Conservation (phyloP, 108 stramenopile species). For the Fistulifera pelliculosa region DNA sequence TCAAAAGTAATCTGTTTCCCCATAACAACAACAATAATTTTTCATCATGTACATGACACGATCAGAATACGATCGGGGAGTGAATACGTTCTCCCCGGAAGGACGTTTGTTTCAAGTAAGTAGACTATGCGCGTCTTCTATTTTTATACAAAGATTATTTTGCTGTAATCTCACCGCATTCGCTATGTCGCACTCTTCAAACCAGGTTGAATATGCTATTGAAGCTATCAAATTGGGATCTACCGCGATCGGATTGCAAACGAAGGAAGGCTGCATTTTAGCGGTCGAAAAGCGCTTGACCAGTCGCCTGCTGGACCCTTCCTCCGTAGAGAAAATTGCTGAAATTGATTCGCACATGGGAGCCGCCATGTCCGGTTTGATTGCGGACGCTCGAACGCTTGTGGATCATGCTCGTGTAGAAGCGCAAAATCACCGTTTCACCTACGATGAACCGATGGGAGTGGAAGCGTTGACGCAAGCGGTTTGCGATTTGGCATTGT, state of each 20-base stretch:
- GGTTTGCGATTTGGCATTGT: constrained; percentile 96
- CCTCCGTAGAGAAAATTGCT: constrained; percentile 96
- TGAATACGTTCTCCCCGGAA: constrained; percentile 99
- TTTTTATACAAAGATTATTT: too few relatives aligned
- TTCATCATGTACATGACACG: constrained; percentile 86
- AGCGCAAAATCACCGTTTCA: constrained; percentile 98
- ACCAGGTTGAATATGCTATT: constrained; percentile 95
- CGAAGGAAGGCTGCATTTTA: constrained; percentile 89
- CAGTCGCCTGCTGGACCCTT: constrained; percentile 86
- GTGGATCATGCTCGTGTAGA: constrained; percentile 99
- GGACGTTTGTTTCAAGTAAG: constrained; percentile 94
- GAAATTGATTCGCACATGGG: constrained; percentile 96
- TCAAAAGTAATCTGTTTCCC: too few relatives aligned
- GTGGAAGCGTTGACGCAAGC: constrained; percentile 98
- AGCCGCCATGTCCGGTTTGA: constrained; percentile 96
- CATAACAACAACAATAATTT: too few relatives aligned
- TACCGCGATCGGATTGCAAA: constrained; percentile 94
- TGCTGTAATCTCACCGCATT: neutral
- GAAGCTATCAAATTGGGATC: constrained; percentile 97
- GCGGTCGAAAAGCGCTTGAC: constrained; percentile 98
- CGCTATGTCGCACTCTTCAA: neutral
- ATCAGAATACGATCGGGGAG: constrained; percentile 98
- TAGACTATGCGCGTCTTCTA: neutral
- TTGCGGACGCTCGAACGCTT: constrained; percentile 95
- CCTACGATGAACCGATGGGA: constrained; percentile 97